Percentiles rank a stretch among this genome's conserved stretches.
Evolutionary conservation across 352 stramenopile species (phyloP).

Genomic region (Phytophthora colocasiae): DNA sequence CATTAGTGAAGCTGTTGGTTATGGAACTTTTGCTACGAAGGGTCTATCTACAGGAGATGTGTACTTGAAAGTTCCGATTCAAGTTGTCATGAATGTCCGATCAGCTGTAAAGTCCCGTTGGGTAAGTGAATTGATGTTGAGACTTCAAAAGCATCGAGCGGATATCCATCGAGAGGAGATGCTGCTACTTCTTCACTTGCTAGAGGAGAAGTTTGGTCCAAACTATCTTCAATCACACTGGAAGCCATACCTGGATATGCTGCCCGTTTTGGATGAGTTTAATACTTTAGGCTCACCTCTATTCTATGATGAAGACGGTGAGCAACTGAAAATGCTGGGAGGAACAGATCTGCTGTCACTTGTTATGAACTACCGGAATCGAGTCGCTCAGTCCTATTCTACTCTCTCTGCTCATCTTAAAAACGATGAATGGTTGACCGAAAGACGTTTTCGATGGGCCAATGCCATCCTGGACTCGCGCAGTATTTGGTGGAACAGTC

Average conservation of each 20-base stretch:
- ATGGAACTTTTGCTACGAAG: constrained; percentile 71
- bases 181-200: constrained; percentile 78
- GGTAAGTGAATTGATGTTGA: constrained; percentile 41
- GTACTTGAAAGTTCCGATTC: constrained; percentile 84
- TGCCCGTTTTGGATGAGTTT: constrained; percentile 51
- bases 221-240: constrained; percentile 51
- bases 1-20: constrained; percentile 58
- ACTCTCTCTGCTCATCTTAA: constrained; percentile 13
- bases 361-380: constrained; percentile 47
- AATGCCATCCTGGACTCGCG: constrained; percentile 90
- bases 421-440: constrained; percentile 57
- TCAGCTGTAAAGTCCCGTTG: constrained; percentile 61
- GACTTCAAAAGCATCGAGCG: constrained; percentile 15
- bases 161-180: constrained; percentile 45
- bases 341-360: constrained; percentile 49
- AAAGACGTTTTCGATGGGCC: constrained; percentile 79
- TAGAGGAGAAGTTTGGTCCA: constrained; percentile 85
- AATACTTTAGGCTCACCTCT: constrained; percentile 46
- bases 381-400: constrained; percentile 25
- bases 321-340: constrained; percentile 62
- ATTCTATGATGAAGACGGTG: constrained; percentile 51
- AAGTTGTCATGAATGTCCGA: constrained; percentile 72
- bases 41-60: constrained; percentile 56
- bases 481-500: constrained; percentile 93
- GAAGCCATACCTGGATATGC: constrained; percentile 89